Base-by-base conservation (phyloP, 1,284 basidiomycete genomes). In the Marasmius tenuissimus region DNA sequence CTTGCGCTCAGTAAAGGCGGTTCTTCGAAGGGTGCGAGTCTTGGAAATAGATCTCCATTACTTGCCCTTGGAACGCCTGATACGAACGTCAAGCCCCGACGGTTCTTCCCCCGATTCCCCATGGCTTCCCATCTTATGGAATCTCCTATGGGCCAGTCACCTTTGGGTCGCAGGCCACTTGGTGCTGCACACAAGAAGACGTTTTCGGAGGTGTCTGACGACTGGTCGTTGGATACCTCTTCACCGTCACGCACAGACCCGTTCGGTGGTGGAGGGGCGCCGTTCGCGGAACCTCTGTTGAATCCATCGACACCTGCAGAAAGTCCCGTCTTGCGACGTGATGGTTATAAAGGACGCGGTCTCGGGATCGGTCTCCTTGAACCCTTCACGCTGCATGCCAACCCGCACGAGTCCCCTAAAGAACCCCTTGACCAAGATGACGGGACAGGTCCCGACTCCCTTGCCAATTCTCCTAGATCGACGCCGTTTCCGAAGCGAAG, bases 301-400 rank as follows among this genome's bases (percentile, higher is more conserved):
- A 69, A 75, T 58, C 76, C 79, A 37, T 76, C 72, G 40, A 73
- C 78, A 18, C 81, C 79, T 57, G 68, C 69, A 22, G 87, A 87
- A 61, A 88, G 86, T 61, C 87, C 87, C n/a, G 81, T 88, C 10
- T 69, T 88, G 57, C 76, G 85, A 62, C 81, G 78, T 63, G 72
- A 73, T 57, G 67, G 76, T 42, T 67, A 74, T 20, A 71, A 76
- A 40, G 72, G 73, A 3, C 73, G 75, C 35, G 79, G 80, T 12
- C 74, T 84, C 42, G 83, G 82, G 20, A 77, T 86, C 63, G 82
- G 82, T 14, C 74, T 87, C 54, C 75, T 87, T 67, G 84, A 81
- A 58, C 80, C 86, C 4, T 87, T 88, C 66, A 75, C 70, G 12
- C 71, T 81, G 51, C 55, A 58, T 48, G 45, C 48, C 38, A 50